A percentile compares a stretch with the other conserved stretches of the same genome.
Evolutionary conservation across 1,139 yeast genomes (phyloP).

Genomic region (Candida labiduridarum): DNA sequence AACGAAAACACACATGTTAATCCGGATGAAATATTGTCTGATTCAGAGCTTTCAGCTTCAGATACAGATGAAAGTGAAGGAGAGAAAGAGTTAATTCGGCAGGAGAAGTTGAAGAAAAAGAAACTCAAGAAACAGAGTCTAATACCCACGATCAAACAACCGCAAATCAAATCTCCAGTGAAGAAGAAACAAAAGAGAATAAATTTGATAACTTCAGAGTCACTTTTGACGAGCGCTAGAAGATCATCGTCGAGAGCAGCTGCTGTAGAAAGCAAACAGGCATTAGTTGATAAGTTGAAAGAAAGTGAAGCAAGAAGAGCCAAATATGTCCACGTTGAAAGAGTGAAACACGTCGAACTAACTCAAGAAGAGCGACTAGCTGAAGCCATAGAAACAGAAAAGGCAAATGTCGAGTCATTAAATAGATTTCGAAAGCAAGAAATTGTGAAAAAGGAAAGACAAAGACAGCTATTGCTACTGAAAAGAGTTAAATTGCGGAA

Average conservation of each 20-base stretch:
- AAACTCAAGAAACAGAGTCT: conserved; percentile 30
- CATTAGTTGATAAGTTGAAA: conserved; percentile 71
- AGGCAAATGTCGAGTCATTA: conserved; percentile 69
- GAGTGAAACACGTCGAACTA: conserved; percentile 50
- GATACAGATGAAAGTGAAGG: conserved; percentile 67
- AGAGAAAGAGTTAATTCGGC: conserved; percentile 60
- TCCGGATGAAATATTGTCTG: conserved; percentile 53
- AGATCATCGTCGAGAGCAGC: conserved; percentile 80
- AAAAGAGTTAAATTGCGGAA: conserved; percentile 60
- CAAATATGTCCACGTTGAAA: conserved; percentile 38
- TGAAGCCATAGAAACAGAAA: conserved; percentile 87
- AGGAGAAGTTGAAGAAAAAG: conserved; percentile 48
- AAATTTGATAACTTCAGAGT: conserved; percentile 42
- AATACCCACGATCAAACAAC: conserved; percentile 51
- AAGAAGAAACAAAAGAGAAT: conserved; percentile 22
- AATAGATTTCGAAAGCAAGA: conserved; percentile 84
- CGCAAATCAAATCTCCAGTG: conserved; percentile 15
- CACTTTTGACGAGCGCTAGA: conserved; percentile 50
- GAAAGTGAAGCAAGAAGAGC: conserved; percentile 72
- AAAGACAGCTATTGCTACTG: conserved; percentile 71
- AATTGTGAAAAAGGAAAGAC: conserved; percentile 73
- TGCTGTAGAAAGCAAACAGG: conserved; percentile 77
- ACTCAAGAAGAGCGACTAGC: conserved; percentile 87
- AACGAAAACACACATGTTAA: conserved; percentile 21
- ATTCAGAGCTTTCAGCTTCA: conserved; percentile 52